Conservation (phyloP, 129 eudicot species). For the Sambucus nigra region DNA sequence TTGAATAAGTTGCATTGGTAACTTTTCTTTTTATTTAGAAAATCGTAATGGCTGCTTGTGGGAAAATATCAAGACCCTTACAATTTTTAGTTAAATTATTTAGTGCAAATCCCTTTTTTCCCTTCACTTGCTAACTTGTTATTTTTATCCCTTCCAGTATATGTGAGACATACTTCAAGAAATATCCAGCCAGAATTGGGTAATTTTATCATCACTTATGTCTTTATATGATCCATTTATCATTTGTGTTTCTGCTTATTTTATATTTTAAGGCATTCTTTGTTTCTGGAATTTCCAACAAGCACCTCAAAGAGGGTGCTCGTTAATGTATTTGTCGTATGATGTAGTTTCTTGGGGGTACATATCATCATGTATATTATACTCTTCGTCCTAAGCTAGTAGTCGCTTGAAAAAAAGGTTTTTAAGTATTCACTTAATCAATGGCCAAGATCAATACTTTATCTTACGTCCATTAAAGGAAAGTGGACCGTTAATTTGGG, state of each 20-base stretch:
- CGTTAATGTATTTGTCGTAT: neutral
- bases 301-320: neutral
- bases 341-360: neutral
- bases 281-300: neutral
- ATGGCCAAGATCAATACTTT: too few species aligned
- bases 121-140: conserved; percentile 16
- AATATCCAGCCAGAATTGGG: conserved; percentile 82
- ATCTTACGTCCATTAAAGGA: too few species aligned
- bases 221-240: neutral
- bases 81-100: too few species aligned
- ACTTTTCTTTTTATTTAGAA: too few species aligned
- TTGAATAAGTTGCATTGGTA: too few species aligned
- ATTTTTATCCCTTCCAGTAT: conserved; percentile 44
- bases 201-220: conserved; percentile 17
- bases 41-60: too few species aligned
- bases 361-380: too few species aligned
- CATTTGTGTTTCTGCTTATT: neutral
- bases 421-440: too few species aligned
- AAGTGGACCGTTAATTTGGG: too few species aligned
- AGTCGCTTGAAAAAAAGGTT: too few species aligned
- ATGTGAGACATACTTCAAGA: conserved; percentile 97
- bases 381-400: too few species aligned
- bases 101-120: neutral
- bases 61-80: too few species aligned
- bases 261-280: neutral